These are phyloP conservation scores for Fusarium illudens DNA, from an alignment of 2,329 filamentous ascomycete species.

Conservation along the genomic window DNA sequence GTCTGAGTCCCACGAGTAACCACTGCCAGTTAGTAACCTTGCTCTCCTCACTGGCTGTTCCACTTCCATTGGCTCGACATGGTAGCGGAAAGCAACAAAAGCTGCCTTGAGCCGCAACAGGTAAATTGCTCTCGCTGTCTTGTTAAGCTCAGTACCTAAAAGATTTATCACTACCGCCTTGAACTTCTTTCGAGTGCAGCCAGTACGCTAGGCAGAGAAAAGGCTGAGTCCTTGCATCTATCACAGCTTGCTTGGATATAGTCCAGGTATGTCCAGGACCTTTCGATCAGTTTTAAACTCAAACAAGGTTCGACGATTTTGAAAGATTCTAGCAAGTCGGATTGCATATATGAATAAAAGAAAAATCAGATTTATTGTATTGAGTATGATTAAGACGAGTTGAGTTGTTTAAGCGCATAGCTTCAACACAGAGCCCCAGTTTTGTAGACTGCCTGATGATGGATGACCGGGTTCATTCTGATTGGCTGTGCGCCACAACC, in stretches of 20 bases:
- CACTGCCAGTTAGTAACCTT: not conserved
- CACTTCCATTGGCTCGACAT: not conserved
- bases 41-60: not conserved
- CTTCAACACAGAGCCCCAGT: not conserved
- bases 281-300: not conserved
- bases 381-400: no score
- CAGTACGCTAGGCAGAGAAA: not conserved
- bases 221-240: not conserved
- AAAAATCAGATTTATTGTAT: no score
- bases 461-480: slow-evolving; percentile 2
- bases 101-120: not conserved
- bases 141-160: no score
- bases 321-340: no score
- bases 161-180: no score
- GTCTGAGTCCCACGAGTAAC: not conserved
- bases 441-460: not conserved
- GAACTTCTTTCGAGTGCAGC: not conserved
- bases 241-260: not conserved
- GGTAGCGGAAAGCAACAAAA: no score
- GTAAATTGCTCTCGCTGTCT: no score
- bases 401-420: not conserved
- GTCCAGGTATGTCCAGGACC: not conserved
- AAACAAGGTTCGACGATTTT: no score
- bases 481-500: slow-evolving; percentile 14
- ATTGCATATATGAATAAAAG: no score